A percentile compares a stretch with the other conserved stretches of the same genome.
phyloP scores from a whole-genome alignment of 2,329 filamentous ascomycete genomes.

The Hortaea werneckii region DNA sequence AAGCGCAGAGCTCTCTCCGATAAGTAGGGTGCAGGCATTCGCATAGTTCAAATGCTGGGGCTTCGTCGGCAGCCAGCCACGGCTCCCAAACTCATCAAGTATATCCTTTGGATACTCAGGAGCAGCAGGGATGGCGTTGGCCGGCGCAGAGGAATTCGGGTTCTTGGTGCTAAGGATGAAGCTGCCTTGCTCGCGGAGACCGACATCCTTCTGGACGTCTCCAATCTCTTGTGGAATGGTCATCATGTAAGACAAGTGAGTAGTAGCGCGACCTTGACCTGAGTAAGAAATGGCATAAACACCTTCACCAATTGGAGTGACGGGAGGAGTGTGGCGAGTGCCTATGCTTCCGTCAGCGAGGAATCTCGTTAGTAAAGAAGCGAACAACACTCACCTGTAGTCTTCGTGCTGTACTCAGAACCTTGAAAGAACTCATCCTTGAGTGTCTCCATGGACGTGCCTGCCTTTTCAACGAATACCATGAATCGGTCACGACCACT shows the following conservation, averaged over 20 bases:
- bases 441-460: conserved; percentile 56
- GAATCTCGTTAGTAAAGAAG: no score
- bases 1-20: conserved; percentile 49
- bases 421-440: conserved; percentile 60
- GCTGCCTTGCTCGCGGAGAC: conserved; percentile 59
- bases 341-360: neutral
- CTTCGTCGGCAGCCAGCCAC: conserved; percentile 64
- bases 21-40: conserved; percentile 67
- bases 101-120: conserved; percentile 67
- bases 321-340: conserved; percentile 56
- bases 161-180: conserved; percentile 77
- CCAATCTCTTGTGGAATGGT: conserved; percentile 62
- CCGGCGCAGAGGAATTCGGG: conserved; percentile 57
- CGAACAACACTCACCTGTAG: conserved; percentile 41
- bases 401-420: conserved; percentile 65
- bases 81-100: conserved; percentile 58
- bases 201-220: conserved; percentile 65
- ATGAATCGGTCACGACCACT: conserved; percentile 62
- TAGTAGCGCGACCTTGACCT: conserved; percentile 45
- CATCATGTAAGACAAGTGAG: conserved; percentile 69
- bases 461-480: conserved; percentile 70
- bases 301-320: conserved; percentile 70
- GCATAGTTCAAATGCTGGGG: conserved; percentile 59
- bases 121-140: conserved; percentile 52
- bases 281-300: conserved; percentile 73